Base-by-base conservation (phyloP, 805 yeast genomes). In the Scheffersomyces ergatensis region DNA sequence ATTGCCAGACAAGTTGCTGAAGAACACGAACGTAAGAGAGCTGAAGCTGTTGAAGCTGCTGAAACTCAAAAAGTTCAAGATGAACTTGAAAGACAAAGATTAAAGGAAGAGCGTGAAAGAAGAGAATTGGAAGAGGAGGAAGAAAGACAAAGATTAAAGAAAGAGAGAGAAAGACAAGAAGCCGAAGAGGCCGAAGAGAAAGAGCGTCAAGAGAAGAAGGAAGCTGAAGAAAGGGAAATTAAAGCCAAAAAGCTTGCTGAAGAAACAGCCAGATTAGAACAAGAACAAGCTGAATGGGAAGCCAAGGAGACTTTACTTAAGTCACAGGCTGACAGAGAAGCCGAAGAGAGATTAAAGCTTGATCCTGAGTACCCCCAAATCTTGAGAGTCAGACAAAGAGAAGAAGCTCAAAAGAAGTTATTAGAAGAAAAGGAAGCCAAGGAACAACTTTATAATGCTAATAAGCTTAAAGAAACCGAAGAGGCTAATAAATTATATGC, bases 31-130 rank as follows among this genome's bases (percentile, higher is more conserved):
- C 60, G 58, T 39, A 50, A 67, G 40, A 60, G 69, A 43, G 55
- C 65, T 16, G 72, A 67, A 46, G 80, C 74, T 15, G 50, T 58
- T 39, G 76, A 76, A 53, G 65, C 60, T 13, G 60, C 63, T 26
- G 68, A 66, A 45, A 63, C 65, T 7, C 51, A 47, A 30, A 50
- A 53, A 25, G 41, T 55, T 19, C 48, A 57, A 46, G 54, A 45
- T 43, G 60, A 58, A 47, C 43, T 49, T 33, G 58, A 74, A 60
- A 55, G 74, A 70, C 29, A 73, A 63, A 51, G 57, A 58, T 39
- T 67, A 53, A 42, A 53, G 57, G 51, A 65, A 51, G 58, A 58
- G 49, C 50, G 58, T 51, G 59, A 67, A 42, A 66, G 65, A 50
- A 46, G 60, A 32, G 62, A 60, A 38, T 50, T 61, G 51, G 55